phyloP scores from a whole-genome alignment of 2,329 filamentous ascomycete genomes.

The Daldinia sp. region DNA sequence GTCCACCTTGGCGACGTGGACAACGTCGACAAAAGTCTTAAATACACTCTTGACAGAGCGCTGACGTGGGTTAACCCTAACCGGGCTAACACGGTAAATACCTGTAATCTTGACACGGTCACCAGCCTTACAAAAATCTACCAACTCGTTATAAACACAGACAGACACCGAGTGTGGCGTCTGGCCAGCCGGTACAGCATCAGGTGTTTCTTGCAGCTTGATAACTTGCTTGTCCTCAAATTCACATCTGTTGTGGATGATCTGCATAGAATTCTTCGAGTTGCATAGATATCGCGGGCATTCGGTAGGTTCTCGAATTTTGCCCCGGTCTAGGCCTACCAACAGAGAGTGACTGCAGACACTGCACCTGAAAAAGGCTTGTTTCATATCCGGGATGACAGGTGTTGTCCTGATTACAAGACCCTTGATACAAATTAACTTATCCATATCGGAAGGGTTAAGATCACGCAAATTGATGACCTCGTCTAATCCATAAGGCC shows the following conservation, averaged over 20 bases:
- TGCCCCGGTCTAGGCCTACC: slow-evolving; percentile 93
- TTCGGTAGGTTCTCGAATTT: slow-evolving; percentile 92
- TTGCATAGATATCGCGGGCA: slow-evolving; percentile 87
- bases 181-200: slow-evolving; percentile 93
- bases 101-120: slow-evolving; percentile 95
- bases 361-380: slow-evolving; percentile 96
- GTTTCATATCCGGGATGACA: slow-evolving; percentile 98
- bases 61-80: slow-evolving; percentile 93
- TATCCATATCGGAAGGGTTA: slow-evolving; percentile 96
- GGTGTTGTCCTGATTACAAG: slow-evolving; percentile 95
- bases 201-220: slow-evolving; percentile 97
- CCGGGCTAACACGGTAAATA: slow-evolving; percentile 94
- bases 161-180: slow-evolving; percentile 97
- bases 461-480: slow-evolving; percentile 93
- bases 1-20: slow-evolving; percentile 97
- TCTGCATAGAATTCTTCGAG: slow-evolving; percentile 95
- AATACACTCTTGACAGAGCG: slow-evolving; percentile 93
- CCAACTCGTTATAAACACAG: slow-evolving; percentile 95
- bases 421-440: slow-evolving; percentile 93
- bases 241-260: slow-evolving; percentile 93
- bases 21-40: slow-evolving; percentile 96
- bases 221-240: slow-evolving; percentile 99
- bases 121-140: slow-evolving; percentile 98
- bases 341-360: slow-evolving; percentile 92
- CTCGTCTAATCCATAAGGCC: slow-evolving; percentile 88